Evolutionary conservation across 2,329 filamentous ascomycete genomes (phyloP).

Genomic region (Ascosphaera pollenicola): DNA sequence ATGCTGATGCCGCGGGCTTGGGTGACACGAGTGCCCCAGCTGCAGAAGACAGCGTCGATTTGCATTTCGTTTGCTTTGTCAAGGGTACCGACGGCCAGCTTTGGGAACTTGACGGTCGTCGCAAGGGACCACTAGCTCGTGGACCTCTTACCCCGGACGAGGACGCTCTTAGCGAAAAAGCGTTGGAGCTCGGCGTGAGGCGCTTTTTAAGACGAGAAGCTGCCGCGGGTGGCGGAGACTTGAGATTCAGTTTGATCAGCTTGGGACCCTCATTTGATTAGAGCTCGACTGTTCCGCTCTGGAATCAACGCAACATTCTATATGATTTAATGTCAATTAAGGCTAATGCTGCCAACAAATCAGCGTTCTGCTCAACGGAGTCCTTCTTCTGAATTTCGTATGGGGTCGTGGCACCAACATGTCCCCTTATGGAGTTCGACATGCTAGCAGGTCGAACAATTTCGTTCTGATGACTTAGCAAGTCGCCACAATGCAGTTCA

Average conservation of each 20-base stretch:
- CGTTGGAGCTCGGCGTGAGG: slow-evolving; percentile 46
- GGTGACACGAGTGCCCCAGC: slow-evolving; percentile 63
- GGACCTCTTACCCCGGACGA: slow-evolving; percentile 37
- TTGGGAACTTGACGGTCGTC: slow-evolving; percentile 60
- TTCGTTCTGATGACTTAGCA: no score
- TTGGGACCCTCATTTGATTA: slow-evolving; percentile 33
- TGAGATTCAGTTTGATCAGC: slow-evolving; percentile 41
- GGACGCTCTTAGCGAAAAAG: slow-evolving; percentile 54
- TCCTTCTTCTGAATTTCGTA: no score
- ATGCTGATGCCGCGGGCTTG: slow-evolving; percentile 50
- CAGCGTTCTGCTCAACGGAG: no score
- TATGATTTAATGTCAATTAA: no score
- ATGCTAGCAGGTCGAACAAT: no score
- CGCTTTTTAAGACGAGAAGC: slow-evolving; percentile 34
- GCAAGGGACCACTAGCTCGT: slow-evolving; percentile 51
- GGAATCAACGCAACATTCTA: no score
- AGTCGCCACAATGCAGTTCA: no score
- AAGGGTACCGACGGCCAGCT: slow-evolving; percentile 48
- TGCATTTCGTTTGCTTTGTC: slow-evolving; percentile 93
- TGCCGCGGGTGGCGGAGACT: slow-evolving; percentile 27
- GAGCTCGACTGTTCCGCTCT: not conserved
- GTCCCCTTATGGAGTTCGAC: no score
- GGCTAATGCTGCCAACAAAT: no score
- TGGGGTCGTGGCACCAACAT: no score
- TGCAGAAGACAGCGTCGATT: slow-evolving; percentile 62